Evolutionary conservation across 2,329 filamentous ascomycete genomes (phyloP), one percentile per base, ranked within the genome.

Genomic region (Ophiosphaerella korrae): DNA sequence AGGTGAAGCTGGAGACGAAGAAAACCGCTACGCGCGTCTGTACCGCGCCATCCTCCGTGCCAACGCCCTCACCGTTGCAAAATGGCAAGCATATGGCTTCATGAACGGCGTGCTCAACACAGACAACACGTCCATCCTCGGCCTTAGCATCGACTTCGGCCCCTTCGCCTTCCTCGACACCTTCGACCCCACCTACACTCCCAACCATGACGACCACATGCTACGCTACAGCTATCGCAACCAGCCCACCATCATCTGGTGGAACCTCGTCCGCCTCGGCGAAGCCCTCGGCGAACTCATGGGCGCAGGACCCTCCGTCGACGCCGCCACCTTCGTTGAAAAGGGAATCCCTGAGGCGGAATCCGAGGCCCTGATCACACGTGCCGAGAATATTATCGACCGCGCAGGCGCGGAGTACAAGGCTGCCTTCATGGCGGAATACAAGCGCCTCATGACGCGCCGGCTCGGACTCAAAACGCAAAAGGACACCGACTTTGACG

Each of bases 61-160:
- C 29, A 99, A 97, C 68, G 94, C 94, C 1, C 80, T 82, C 51
- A 95, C 89, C 0, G 92, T 97, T 2, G 94, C 94, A 9, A 84
- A 88, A 60, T 97, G 94, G 93, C 95, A 99, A 77, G 92, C 91
- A 0, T 97, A 97, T 67, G 94, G 91, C n/a, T 99, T 99, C 77
- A 97, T 96, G 82, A 99, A 99, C 66, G 94, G 94, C 39, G 94
- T 99, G 3, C 80, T 99, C 50, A 99, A 99, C 75, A 97, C 94
- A 0, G 94, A 99, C 71, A 99, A 99, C 72, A 99, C 94, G 0
- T 96, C 92, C 0, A 83, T 99, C 43, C 87, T 87, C 48, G 94
- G 94, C 0, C 77, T 99, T 0, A 93, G 88, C 5, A 88, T 99
- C 56, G 94, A 99, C 74, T 99, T 92, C 69, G 94, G 94, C 0